Evolutionary conservation across 345 rosid genomes (phyloP), one percentile per base, ranked within the genome.

Genomic region (Dipteronia sinensis): DNA sequence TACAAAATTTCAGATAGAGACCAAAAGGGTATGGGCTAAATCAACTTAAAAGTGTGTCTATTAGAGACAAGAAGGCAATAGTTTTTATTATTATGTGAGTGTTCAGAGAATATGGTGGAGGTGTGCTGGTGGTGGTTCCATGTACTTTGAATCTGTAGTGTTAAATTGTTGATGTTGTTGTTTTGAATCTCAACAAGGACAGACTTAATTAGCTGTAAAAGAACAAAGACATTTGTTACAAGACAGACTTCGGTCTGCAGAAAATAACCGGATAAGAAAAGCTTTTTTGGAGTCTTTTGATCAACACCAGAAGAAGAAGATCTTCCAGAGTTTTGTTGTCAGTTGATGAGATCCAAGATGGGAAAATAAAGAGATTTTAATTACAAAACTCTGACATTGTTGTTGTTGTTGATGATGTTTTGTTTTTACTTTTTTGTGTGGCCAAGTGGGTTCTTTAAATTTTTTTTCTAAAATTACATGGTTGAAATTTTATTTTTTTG

Each of bases 11-110:
- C 72, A 51, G 76, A 72, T 23, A 84, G 80, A 76, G 77, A 82
- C 83, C 85, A 88, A 87, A 82, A 77, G 88, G 76, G 89, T 77
- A 91, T 94, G 98, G 97, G 94, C 87, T 67, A 75, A 81, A 76
- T 49, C 75, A 85, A 88, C 86, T 81, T 79, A 79, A 67, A 82
- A 77, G 79, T 71, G 71, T 79, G 58, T 74, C 76, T 76, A 34
- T 34, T 4, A 44, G 77, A 83, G 92, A 88, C 93, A 87, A 90
- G 88, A 83, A 79, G 76, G 78, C 80, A 86, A 80, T 74, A 76
- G 86, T 76, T 79, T 83, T 88, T 67, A 42, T 34, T 79, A 82
- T 88, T 67, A 88, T 49, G 65, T 65, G 75, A 82, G 88, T 86
- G 88, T 86, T 82, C 86, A 88, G 90, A 90, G 89, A 88, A 84